These are phyloP conservation scores for Blakeslea trispora DNA, from an alignment of 371 early-diverging fungal species.

Conservation along the genomic window DNA sequence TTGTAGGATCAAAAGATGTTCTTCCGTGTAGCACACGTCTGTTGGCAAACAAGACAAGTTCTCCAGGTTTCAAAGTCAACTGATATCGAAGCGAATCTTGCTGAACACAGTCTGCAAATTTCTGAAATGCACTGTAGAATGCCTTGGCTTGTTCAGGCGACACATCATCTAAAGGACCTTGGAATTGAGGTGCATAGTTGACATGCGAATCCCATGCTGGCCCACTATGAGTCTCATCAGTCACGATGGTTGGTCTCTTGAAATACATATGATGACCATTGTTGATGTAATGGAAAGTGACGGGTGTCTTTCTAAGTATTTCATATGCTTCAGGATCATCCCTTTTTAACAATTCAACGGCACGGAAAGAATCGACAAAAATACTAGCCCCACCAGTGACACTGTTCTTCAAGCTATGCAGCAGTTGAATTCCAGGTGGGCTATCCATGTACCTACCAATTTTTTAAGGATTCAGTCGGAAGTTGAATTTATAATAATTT, in stretches of 20 bases:
- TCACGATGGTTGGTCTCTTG: conserved; percentile 73
- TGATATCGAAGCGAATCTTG: conserved; percentile 59
- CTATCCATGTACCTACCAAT: conserved; percentile 60
- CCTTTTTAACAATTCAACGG: conserved; percentile 61
- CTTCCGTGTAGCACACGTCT: conserved; percentile 86
- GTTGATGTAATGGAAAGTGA: conserved; percentile 85
- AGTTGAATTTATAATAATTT: neutral
- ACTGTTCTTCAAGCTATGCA: conserved; percentile 79
- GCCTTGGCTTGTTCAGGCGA: conserved; percentile 43
- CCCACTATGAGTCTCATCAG: conserved; percentile 40
- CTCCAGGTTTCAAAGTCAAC: conserved; percentile 72
- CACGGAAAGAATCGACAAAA: conserved; percentile 79
- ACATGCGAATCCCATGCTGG: conserved; percentile 60
- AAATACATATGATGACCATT: conserved; percentile 74
- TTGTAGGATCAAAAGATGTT: conserved; percentile 70
- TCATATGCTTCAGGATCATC: conserved; percentile 65
- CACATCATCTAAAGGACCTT: conserved; percentile 72
- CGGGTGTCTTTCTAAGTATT: conserved; percentile 60
- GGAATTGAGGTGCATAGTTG: conserved; percentile 90
- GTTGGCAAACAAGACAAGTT: conserved; percentile 80
- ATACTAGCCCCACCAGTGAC: conserved; percentile 81
- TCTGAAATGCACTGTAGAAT: conserved; percentile 76
- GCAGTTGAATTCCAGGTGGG: conserved; percentile 85
- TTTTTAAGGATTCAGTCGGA: neutral
- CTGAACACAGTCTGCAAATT: conserved; percentile 67